These are phyloP conservation scores for barley (Hordeum vulgare) DNA, from an alignment of 176 grass and related monocot species.

Conservation along the genomic window MorexV3_pseudomolecules_assembly NC_058519.1:648071789-648072288, in stretches of 20 bases:
- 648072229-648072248: slow-evolving; percentile 66
- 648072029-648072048: slow-evolving; percentile 62
- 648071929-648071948: slow-evolving; percentile 36
- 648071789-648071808: slow-evolving; percentile 69
- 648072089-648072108: slow-evolving; percentile 67
- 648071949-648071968: slow-evolving; percentile 77
- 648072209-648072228: slow-evolving; percentile 86
- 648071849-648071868: slow-evolving; percentile 83
- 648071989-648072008: slow-evolving; percentile 76
- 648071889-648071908: slow-evolving; percentile 91
- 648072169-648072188: slow-evolving; percentile 32
- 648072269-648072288: slow-evolving; percentile 83
- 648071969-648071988: slow-evolving; percentile 75
- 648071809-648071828: slow-evolving; percentile 64
- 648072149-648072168: slow-evolving; percentile 69
- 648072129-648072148: slow-evolving; percentile 73
- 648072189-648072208: slow-evolving; percentile 67
- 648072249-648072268: slow-evolving; percentile 53
- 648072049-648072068: slow-evolving; percentile 58
- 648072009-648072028: slow-evolving; percentile 55
- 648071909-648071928: slow-evolving; percentile 74
- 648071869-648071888: slow-evolving; percentile 56
- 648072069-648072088: slow-evolving; percentile 48
- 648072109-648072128: slow-evolving; percentile 58
- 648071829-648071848: slow-evolving; percentile 85